Conservation (phyloP, 1,284 basidiomycete species). For the Ganoderma resinaceum region DNA sequence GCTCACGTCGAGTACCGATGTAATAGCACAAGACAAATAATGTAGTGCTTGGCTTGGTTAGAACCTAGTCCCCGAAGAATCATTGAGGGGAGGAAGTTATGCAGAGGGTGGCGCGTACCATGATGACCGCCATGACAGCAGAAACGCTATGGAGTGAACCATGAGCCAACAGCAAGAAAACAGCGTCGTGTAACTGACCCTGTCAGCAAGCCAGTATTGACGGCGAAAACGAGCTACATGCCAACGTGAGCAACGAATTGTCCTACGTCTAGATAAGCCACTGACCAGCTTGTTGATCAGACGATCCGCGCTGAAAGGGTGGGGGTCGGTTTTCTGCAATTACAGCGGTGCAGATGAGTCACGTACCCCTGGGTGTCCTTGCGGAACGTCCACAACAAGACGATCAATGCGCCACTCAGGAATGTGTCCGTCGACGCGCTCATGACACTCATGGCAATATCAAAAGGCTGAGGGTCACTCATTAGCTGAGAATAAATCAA, state of each 20-base stretch:
- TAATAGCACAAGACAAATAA: slow-evolving; percentile 28
- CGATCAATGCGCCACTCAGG: slow-evolving; percentile 22
- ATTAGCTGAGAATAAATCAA: not conserved
- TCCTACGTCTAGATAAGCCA: too few relatives aligned
- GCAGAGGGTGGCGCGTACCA: not conserved
- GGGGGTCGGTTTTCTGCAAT: not conserved
- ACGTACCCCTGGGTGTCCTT: slow-evolving; percentile 26
- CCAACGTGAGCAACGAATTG: not conserved
- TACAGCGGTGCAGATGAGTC: too few relatives aligned
- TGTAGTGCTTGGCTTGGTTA: slow-evolving; percentile 14
- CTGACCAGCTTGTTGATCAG: slow-evolving; percentile 26
- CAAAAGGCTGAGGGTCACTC: slow-evolving; percentile 10
- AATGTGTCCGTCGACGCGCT: slow-evolving; percentile 23
- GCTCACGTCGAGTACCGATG: slow-evolving; percentile 24
- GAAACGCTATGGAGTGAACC: slow-evolving; percentile 6
- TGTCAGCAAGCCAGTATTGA: slow-evolving; percentile 23
- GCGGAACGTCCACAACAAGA: slow-evolving; percentile 21
- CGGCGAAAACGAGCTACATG: slow-evolving; percentile 5
- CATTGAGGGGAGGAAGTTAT: not conserved
- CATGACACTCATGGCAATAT: slow-evolving; percentile 22
- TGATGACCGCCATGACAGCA: slow-evolving; percentile 18
- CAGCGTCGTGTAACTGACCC: not conserved
- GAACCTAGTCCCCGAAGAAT: not conserved
- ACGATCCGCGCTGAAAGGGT: slow-evolving; percentile 17
- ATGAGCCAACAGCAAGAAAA: not conserved